Evolutionary conservation across 495 filamentous ascomycete genomes (phyloP).

Genomic region (Xylaria palmicola): DNA sequence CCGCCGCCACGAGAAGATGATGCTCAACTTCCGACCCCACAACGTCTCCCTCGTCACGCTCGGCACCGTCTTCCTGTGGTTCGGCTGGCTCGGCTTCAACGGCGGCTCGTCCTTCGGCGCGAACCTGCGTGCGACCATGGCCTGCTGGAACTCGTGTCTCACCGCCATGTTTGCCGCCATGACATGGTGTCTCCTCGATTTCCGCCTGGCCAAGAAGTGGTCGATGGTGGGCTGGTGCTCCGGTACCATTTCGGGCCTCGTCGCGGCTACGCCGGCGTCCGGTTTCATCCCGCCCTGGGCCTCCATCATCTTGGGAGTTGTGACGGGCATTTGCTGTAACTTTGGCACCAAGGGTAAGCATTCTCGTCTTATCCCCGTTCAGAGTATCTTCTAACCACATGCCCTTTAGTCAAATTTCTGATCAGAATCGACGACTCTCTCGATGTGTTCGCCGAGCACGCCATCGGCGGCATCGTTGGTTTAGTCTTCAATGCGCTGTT

Average conservation of each 20-base stretch:
- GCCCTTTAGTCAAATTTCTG: constrained; percentile 82
- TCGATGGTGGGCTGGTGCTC: constrained; percentile 99
- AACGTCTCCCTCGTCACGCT: constrained; percentile 97
- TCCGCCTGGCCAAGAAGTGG: constrained; percentile 93
- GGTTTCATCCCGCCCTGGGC: constrained; percentile 90
- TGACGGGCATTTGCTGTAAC: constrained; percentile 86
- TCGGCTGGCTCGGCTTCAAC: constrained; percentile 99
- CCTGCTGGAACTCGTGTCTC: constrained; percentile 96
- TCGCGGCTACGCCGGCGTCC: constrained; percentile 84
- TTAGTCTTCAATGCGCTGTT: constrained; percentile 93
- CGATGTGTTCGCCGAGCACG: constrained; percentile 99
- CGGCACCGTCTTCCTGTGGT: constrained; percentile 94
- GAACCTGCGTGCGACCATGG: constrained; percentile 91
- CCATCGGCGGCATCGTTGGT: constrained; percentile 88
- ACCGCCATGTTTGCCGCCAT: constrained; percentile 86
- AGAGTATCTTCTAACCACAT: constrained; percentile 27
- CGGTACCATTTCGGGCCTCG: constrained; percentile 84
- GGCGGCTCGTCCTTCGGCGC: constrained; percentile 93
- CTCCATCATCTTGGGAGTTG: constrained; percentile 79
- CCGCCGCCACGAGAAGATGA: constrained; percentile 98
- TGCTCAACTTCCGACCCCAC: constrained; percentile 94
- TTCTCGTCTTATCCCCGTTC: constrained; percentile 34
- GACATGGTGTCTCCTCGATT: constrained; percentile 94
- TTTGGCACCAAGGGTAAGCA: constrained; percentile 76
- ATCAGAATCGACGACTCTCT: constrained; percentile 93